Base-by-base conservation (phyloP, 1,139 yeast species). In the Lodderomyces margitis region DNA sequence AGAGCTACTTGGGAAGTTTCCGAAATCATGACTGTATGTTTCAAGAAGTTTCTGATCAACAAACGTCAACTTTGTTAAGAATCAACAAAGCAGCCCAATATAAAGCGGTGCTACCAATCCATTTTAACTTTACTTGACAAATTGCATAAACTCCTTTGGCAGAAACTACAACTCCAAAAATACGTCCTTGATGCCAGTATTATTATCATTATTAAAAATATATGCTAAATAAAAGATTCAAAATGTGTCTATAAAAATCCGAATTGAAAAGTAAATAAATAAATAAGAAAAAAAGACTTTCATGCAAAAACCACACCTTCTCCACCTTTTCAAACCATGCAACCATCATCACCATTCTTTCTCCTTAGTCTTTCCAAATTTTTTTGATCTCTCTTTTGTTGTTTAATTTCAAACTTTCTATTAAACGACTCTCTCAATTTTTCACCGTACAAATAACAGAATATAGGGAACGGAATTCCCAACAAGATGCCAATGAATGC, bases 391-490 rank as follows among this genome's bases (percentile, higher is more conserved):
- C 69, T 57, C 42, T 45, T 50, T 24, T 56, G 50, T 47, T 68
- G 74, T 16, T 60, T 59, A 3, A 46, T 46, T 41, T 67, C 75
- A 48, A 67, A 58, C 37, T 61, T 59, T 34, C 52, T 50, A 45
- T 70, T 68, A 19, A 70, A 71, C 63, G 64, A 62, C 4, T 49
- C 48, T 47, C 75, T 58, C 35, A 70, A 53, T 38, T 59, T 53
- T 48, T 70, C 75, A 4, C 76, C 76, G 39, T 68, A 63, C 37
- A 60, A 53, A 47, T 62, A 66, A 46, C 75, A 68, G 37, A 68
- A 54, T n/a, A 69, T 54, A 1, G 76, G 76, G 54, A 71, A 71
- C 12, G 76, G 76, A 15, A 70, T 59, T 1, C 75, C 77, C 44
- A 70, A 58, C 5, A 61, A 41, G 5, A 70, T 46, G 1, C 70